phyloP scores from a whole-genome alignment of 805 yeast species.

The Sugiyamaella chiloensis region DNA sequence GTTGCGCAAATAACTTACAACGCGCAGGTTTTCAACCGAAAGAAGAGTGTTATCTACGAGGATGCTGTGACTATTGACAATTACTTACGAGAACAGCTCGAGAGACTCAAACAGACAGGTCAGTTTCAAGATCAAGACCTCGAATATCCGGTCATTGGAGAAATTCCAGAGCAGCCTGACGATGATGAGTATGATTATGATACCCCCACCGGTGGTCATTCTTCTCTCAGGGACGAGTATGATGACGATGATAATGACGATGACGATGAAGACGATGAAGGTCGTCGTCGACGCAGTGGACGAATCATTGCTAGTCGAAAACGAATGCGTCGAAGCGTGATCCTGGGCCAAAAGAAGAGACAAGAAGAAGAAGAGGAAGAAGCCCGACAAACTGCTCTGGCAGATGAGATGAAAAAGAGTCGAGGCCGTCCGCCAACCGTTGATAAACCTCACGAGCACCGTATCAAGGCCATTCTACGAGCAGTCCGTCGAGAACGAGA shows the following conservation, averaged over 20 bases:
- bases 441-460: conserved; percentile 85
- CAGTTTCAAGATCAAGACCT: conserved; percentile 37
- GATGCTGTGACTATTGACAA: conserved; percentile 63
- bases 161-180: conserved; percentile 51
- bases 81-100: conserved; percentile 47
- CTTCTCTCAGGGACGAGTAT: conserved; percentile 24
- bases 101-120: conserved; percentile 45
- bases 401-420: conserved; percentile 50
- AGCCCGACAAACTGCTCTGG: conserved; percentile 29
- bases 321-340: conserved; percentile 27
- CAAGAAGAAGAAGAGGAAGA: conserved; percentile 31
- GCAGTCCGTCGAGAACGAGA: conserved; percentile 71
- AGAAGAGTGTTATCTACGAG: conserved; percentile 60
- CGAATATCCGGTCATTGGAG: conserved; percentile 64
- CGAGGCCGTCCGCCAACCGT: conserved; percentile 91
- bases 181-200: conserved; percentile 22
- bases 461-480: conserved; percentile 84
- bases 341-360: conserved; percentile 22
- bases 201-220: conserved; percentile 1
- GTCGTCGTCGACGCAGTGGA: conserved; percentile 26
- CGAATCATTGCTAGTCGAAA: conserved; percentile 30
- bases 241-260: conserved; percentile 28
- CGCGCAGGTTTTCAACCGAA: conserved; percentile 78
- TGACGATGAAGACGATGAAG: conserved; percentile 27
- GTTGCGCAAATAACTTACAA: conserved; percentile 86